Conservation (phyloP, 345 rosid genomes). For the Lagerstroemia speciosa region DNA sequence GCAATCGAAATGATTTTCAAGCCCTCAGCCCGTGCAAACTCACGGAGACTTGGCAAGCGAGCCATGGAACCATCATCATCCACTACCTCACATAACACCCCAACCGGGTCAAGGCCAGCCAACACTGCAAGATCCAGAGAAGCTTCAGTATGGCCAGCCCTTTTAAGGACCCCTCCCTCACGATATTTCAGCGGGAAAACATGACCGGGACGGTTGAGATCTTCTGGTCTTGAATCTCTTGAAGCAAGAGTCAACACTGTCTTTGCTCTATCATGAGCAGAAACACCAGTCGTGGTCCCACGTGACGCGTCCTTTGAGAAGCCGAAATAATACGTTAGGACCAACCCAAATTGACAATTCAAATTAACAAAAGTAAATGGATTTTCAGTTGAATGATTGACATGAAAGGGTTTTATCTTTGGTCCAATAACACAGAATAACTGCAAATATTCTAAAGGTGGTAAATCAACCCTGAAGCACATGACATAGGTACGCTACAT, state of each 20-base stretch:
- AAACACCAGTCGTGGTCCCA: constrained; percentile 85
- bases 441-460: not conserved
- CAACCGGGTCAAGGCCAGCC: constrained; percentile 72
- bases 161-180: constrained; percentile 85
- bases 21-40: constrained; percentile 53
- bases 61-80: constrained; percentile 99
- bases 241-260: constrained; percentile 66
- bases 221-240: constrained; percentile 63
- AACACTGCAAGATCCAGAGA: constrained; percentile 76
- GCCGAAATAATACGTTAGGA: not conserved
- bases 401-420: not conserved
- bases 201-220: constrained; percentile 87
- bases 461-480: not conserved
- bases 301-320: constrained; percentile 56
- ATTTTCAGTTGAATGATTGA: not conserved
- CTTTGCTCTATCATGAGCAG: constrained; percentile 77
- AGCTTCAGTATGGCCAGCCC: constrained; percentile 98
- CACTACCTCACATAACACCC: constrained; percentile 79
- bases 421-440: not conserved
- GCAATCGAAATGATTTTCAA: constrained; percentile 74
- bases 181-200: constrained; percentile 75
- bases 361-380: not conserved
- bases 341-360: not conserved
- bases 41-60: constrained; percentile 67
- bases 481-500: not conserved